Evolutionary conservation across 2,329 filamentous ascomycete species (phyloP), one percentile per base, ranked within the genome.

Genomic region (Colletotrichum liriopes): DNA sequence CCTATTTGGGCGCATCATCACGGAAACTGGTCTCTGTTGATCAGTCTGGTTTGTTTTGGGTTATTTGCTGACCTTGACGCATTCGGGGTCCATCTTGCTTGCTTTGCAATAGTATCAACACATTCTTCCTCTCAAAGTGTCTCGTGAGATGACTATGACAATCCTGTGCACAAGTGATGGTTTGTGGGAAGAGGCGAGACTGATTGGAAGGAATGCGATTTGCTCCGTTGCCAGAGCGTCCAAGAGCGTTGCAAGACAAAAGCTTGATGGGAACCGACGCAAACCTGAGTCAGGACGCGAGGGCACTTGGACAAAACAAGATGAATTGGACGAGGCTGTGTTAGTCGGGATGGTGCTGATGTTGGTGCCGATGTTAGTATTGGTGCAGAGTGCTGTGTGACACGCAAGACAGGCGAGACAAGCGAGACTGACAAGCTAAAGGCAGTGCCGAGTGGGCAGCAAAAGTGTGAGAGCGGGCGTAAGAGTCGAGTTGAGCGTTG

Each of bases 191-290:
- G 8, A 56, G 32, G 32, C 2, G 14, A 39, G 35, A 16, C 5
- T 9, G 7, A 16, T 37, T 37, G 12, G 12, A 12, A 39, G 35
- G 26, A 20, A 60, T 60, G 47, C 32, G 23, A 20, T 41, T 51
- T 41, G 32, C 45, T 29, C 39, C 35, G 45, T 51, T 51, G 47
- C 35, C 47, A 14, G 37, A 20, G 60, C 23, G 60, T n/a, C 45
- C 60, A 41, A 63, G 60, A 52, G 45, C 35, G 16, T 52, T 52
- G 47, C 60, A 23, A 51, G 45, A 52, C 60, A 52, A 63, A 63
- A 52, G 29, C 45, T 52, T 52, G 51, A 43, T 35, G 49, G 26
- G 47, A 37, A 41, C 49, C 49, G 35, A 23, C 23, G 49, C 37
- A 64, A 64, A 62, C n/a, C 23, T 43, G 60, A 52, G 60, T 64